Evolutionary conservation across 495 filamentous ascomycete species (phyloP).

Genomic region (Neurospora sp.): DNA sequence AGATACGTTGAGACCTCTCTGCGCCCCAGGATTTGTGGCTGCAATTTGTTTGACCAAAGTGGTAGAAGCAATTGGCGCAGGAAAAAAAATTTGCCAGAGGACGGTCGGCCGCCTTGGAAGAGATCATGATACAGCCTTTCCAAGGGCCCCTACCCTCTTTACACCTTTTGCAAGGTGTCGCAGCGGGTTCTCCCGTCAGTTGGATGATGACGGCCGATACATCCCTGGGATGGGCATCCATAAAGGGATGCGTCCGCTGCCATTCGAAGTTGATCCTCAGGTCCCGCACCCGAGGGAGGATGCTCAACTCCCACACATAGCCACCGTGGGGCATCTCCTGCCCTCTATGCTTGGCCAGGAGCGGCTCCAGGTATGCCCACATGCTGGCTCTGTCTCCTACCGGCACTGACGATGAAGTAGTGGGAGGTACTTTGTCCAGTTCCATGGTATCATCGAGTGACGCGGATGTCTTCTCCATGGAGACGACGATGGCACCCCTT

Average conservation of each 20-base stretch:
- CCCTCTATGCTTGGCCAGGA: conserved; percentile 12
- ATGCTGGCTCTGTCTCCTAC: neutral
- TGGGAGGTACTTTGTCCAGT: neutral
- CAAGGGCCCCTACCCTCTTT: conserved; percentile 19
- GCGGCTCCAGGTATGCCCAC: conserved; percentile 14
- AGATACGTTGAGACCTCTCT: conserved; percentile 5
- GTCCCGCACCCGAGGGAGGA: conserved; percentile 15
- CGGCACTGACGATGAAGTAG: no score
- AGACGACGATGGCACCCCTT: conserved; percentile 9
- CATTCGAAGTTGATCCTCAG: conserved; percentile 13
- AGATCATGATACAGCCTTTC: conserved; percentile 21
- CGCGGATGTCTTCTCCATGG: conserved; percentile 1
- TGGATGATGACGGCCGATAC: conserved; percentile 24
- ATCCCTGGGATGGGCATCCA: conserved; percentile 16
- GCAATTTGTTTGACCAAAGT: conserved; percentile 20
- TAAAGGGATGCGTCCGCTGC: conserved; percentile 8
- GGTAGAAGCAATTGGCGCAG: conserved; percentile 29
- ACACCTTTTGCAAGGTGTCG: conserved; percentile 16
- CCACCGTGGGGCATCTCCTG: conserved; percentile 1
- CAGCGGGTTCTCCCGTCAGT: conserved; percentile 17
- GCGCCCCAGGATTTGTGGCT: conserved; percentile 17
- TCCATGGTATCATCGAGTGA: neutral
- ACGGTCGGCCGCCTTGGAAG: conserved; percentile 1
- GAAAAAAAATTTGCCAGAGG: conserved; percentile 6
- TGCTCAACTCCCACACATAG: conserved; percentile 8